Conservation (phyloP, 2,329 filamentous ascomycete species). For the Ascochyta fabae region DNA sequence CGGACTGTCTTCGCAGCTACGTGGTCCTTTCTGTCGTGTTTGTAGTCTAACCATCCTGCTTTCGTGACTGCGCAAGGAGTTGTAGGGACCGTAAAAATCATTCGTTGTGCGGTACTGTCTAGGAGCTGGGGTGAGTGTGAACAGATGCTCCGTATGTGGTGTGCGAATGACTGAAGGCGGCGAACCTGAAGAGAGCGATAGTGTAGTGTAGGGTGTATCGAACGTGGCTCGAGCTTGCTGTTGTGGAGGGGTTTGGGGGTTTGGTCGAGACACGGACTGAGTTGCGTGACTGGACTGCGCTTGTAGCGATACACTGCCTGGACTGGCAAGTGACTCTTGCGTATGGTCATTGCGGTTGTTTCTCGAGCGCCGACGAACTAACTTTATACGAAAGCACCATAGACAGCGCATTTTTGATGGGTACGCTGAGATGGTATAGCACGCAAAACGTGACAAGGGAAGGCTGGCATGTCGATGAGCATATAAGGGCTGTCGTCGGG, state of each 20-base stretch:
- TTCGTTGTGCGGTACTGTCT: background rate
- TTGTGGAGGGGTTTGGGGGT: background rate
- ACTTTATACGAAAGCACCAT: background rate
- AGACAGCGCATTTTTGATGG: background rate
- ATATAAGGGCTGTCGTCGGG: background rate
- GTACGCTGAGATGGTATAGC: no score
- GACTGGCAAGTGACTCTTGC: background rate
- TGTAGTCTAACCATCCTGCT: background rate
- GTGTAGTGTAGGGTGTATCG: background rate
- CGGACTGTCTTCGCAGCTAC: background rate
- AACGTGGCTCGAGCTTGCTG: background rate
- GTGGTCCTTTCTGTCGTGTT: background rate
- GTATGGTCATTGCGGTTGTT: background rate
- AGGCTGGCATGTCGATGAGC: background rate
- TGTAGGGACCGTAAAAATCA: background rate
- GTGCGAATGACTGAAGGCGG: background rate
- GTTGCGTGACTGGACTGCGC: background rate
- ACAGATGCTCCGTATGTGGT: background rate
- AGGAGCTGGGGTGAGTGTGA: background rate
- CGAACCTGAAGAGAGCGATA: background rate
- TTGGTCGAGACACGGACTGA: background rate
- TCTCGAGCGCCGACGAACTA: background rate
- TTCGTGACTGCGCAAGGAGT: background rate
- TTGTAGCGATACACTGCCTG: no score
- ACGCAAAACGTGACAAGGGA: background rate